Conservation (phyloP, 2,329 filamentous ascomycete genomes). For the Ascochyta clinopodiicola region DNA sequence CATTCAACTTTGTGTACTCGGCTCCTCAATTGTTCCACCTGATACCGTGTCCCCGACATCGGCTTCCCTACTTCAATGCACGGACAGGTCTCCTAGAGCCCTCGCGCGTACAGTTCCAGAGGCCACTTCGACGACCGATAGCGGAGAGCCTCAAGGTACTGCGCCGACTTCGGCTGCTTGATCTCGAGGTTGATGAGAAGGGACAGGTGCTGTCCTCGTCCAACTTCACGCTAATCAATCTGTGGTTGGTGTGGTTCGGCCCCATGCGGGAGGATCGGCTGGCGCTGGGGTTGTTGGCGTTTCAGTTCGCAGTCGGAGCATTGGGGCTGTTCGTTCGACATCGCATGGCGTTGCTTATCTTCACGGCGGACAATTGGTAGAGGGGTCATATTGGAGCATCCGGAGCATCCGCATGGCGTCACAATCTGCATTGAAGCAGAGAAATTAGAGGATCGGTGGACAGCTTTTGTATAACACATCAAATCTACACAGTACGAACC, state of each 20-base stretch:
- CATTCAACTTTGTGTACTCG: slow-evolving; percentile 96
- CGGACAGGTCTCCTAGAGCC: slow-evolving; percentile 85
- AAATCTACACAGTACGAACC: not conserved
- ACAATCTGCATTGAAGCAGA: slow-evolving; percentile 1
- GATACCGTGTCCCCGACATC: slow-evolving; percentile 90
- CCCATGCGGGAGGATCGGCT: slow-evolving; percentile 87
- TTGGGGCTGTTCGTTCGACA: slow-evolving; percentile 86
- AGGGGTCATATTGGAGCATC: not conserved
- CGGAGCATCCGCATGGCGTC: slow-evolving; percentile 5
- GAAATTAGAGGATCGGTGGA: not conserved
- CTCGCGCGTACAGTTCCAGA: slow-evolving; percentile 77
- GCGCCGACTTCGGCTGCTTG: slow-evolving; percentile 70
- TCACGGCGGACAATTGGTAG: slow-evolving; percentile 80
- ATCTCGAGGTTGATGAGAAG: slow-evolving; percentile 69
- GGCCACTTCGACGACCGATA: slow-evolving; percentile 71
- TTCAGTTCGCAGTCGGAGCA: slow-evolving; percentile 80
- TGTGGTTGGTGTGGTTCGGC: slow-evolving; percentile 96
- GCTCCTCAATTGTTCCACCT: slow-evolving; percentile 88
- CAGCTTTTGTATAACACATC: slow-evolving; percentile 1
- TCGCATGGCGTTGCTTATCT: slow-evolving; percentile 83
- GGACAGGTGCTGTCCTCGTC: slow-evolving; percentile 79
- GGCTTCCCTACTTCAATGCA: slow-evolving; percentile 86
- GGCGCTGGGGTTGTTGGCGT: slow-evolving; percentile 76
- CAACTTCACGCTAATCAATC: slow-evolving; percentile 92
- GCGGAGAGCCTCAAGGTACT: slow-evolving; percentile 71